These are phyloP conservation scores for Kandelia obovata DNA, from an alignment of 345 rosid species.

Conservation along the genomic window DNA sequence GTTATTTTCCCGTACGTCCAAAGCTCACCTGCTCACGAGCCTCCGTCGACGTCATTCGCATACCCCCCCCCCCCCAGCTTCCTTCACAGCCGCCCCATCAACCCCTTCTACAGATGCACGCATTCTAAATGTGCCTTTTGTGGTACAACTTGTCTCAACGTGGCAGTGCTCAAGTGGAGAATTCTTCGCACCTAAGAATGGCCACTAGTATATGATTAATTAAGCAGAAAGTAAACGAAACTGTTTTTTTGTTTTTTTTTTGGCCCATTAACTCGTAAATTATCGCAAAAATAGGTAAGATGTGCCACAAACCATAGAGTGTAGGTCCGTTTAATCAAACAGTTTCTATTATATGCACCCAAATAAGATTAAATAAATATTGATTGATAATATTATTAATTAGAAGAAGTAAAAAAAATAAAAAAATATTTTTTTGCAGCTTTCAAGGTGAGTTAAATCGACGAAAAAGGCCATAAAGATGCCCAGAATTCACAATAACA, in stretches of 20 bases:
- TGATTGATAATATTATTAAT: no score
- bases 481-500: conserved; percentile 25
- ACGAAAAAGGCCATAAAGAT: conserved; percentile 1
- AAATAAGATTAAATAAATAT: no score
- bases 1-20: neutral
- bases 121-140: neutral
- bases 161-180: conserved; percentile 18
- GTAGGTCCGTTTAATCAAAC: no score
- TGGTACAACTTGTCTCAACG: neutral
- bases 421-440: no score
- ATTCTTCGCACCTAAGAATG: neutral
- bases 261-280: no score
- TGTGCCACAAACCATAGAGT: no score
- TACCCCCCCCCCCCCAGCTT: no score
- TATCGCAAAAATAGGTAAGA: no score
- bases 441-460: neutral
- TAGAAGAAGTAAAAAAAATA: no score
- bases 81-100: conserved; percentile 26
- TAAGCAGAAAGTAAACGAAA: no score
- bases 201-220: neutral
- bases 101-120: neutral
- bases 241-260: no score
- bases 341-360: no score
- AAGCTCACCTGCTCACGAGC: conserved; percentile 17
- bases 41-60: neutral